Conservation (phyloP, 495 filamentous ascomycete species). For the Aspergillus homomorphus region DNA sequence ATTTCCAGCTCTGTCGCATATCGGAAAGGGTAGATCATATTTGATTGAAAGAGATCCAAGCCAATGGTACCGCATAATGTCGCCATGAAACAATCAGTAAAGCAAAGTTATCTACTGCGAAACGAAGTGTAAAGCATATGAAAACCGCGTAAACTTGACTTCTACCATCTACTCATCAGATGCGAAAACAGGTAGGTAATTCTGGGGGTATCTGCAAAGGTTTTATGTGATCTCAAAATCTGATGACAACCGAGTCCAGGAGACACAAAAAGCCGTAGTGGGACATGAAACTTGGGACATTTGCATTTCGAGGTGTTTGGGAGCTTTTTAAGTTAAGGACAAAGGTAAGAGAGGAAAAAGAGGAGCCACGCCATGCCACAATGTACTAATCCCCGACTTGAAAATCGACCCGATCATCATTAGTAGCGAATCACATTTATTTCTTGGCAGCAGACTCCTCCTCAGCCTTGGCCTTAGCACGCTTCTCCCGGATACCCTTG, state of each 20-base stretch:
- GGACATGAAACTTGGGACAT: slow-evolving; percentile 30
- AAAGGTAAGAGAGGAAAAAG: slow-evolving; percentile 28
- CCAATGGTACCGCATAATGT: too few relatives aligned
- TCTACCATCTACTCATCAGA: background rate
- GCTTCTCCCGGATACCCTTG: slow-evolving; percentile 85
- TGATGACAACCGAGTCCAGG: background rate
- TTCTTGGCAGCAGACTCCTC: slow-evolving; percentile 86
- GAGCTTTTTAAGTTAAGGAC: slow-evolving; percentile 44
- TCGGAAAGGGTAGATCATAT: too few relatives aligned
- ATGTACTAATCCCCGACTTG: slow-evolving; percentile 40
- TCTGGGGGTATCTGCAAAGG: background rate
- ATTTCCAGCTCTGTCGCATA: too few relatives aligned
- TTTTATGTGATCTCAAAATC: background rate
- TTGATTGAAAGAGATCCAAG: too few relatives aligned
- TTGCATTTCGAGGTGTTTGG: slow-evolving; percentile 46
- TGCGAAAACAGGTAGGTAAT: background rate
- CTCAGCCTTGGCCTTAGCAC: slow-evolving; percentile 85
- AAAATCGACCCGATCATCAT: slow-evolving; percentile 50
- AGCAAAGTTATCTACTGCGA: too few relatives aligned
- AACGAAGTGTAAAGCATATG: too few relatives aligned
- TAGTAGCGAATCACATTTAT: slow-evolving; percentile 61
- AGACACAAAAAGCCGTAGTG: background rate
- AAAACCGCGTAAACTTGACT: background rate
- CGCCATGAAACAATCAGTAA: too few relatives aligned
- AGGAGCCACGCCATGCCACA: slow-evolving; percentile 44